A percentile compares a stretch with the other conserved stretches of the same genome.
phyloP scores from a whole-genome alignment of 768 basidiomycete genomes.

The Suillus americanus region DNA sequence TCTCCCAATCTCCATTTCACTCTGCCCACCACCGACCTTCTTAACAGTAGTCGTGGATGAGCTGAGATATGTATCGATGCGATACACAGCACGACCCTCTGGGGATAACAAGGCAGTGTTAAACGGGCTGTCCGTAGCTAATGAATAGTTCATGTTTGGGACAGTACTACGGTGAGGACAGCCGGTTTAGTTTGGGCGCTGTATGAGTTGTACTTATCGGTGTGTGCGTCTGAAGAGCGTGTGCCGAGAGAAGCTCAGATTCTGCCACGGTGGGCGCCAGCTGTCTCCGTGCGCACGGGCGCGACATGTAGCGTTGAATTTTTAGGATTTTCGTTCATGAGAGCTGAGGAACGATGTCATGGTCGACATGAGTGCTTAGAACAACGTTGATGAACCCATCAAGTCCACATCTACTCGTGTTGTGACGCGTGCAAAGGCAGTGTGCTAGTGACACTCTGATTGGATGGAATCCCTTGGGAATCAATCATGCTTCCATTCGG shows the following conservation, averaged over 20 bases:
- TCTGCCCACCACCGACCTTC: constrained; percentile 23
- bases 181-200: constrained; percentile 3
- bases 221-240: constrained; percentile 17
- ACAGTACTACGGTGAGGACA: not conserved
- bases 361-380: not conserved
- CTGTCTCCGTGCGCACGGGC: not conserved
- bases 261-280: constrained; percentile 34
- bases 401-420: constrained; percentile 18
- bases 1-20: constrained; percentile 26
- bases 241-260: constrained; percentile 32
- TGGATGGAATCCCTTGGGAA: constrained; percentile 14
- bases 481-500: not conserved
- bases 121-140: constrained; percentile 31
- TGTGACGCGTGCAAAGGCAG: constrained; percentile 23
- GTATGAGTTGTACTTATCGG: constrained; percentile 14
- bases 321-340: not conserved
- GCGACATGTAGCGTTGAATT: constrained; percentile 9
- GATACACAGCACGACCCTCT: constrained; percentile 28
- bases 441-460: constrained; percentile 26
- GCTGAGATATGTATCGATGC: constrained; percentile 27
- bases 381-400: constrained; percentile 8
- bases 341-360: not conserved
- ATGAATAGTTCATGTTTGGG: constrained; percentile 29
- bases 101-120: constrained; percentile 31
- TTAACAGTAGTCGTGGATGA: constrained; percentile 20